Evolutionary conservation across 176 grass and related monocot species (phyloP).

Genomic region (Lolium multiflorum): DNA sequence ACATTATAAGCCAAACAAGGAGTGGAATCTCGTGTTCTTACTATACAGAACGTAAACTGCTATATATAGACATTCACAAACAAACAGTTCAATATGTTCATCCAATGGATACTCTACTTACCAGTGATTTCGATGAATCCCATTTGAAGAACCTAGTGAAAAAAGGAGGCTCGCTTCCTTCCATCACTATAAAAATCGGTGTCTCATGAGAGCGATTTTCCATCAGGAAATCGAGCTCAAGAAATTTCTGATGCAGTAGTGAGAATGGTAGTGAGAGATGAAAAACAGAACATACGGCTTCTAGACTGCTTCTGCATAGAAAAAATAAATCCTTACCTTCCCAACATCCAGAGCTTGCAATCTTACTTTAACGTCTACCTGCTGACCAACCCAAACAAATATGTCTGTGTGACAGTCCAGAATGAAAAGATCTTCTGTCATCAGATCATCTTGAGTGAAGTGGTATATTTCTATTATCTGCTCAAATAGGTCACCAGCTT

Average conservation of each 20-base stretch:
- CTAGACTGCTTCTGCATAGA: slow-evolving; percentile 20
- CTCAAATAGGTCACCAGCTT: slow-evolving; percentile 34
- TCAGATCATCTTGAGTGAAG: slow-evolving; percentile 92
- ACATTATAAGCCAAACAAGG: slow-evolving; percentile 27
- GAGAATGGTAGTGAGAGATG: slow-evolving; percentile 7
- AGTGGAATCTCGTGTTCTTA: slow-evolving; percentile 4
- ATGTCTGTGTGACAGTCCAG: slow-evolving; percentile 73
- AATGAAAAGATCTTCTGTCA: slow-evolving; percentile 96
- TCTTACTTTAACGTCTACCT: slow-evolving; percentile 79
- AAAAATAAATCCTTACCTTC: slow-evolving; percentile 58
- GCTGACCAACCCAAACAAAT: slow-evolving; percentile 88
- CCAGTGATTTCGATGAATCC: slow-evolving; percentile 76
- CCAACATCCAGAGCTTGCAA: slow-evolving; percentile 76
- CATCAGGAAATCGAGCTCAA: slow-evolving; percentile 76
- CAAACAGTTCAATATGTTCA: slow-evolving; percentile 28
- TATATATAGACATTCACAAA: background rate
- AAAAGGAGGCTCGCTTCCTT: slow-evolving; percentile 84
- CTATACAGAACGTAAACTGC: background rate
- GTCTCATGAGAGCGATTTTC: slow-evolving; percentile 73
- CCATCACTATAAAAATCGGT: slow-evolving; percentile 70
- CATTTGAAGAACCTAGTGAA: slow-evolving; percentile 93
- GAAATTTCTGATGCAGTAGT: slow-evolving; percentile 76
- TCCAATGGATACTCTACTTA: slow-evolving; percentile 47
- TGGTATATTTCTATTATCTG: slow-evolving; percentile 87
- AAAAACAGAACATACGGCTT: slow-evolving; percentile 8